These are phyloP conservation scores for Domatiomyces globalis DNA, from an alignment of 2,329 filamentous ascomycete genomes.

Conservation along the genomic window DNA sequence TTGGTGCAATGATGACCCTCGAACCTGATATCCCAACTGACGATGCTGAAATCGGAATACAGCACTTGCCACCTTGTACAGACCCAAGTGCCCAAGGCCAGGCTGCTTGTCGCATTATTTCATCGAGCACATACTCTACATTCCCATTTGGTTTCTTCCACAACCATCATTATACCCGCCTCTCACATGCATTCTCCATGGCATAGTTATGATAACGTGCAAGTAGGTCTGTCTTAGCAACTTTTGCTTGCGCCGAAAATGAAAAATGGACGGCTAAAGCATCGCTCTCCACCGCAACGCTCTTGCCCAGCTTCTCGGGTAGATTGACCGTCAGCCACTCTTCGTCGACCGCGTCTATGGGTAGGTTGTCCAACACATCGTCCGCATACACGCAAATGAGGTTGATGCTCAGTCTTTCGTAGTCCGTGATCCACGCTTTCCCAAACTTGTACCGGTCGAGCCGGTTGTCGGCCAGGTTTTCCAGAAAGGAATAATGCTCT, in stretches of 20 bases:
- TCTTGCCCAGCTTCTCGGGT: slow-evolving; percentile 26
- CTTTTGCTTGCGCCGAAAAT: slow-evolving; percentile 29
- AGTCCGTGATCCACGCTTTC: slow-evolving; percentile 35
- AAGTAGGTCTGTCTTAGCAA: slow-evolving; percentile 40
- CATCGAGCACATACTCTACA: too few relatives aligned
- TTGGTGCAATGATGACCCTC: too few relatives aligned
- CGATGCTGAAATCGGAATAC: too few relatives aligned
- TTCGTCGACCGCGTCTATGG: slow-evolving; percentile 31
- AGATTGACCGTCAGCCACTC: slow-evolving; percentile 29
- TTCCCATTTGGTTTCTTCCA: not conserved
- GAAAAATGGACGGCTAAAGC: slow-evolving; percentile 41
- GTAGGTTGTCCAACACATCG: slow-evolving; percentile 35
- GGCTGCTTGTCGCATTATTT: too few relatives aligned
- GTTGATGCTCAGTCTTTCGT: slow-evolving; percentile 38
- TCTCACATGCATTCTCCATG: slow-evolving; percentile 35
- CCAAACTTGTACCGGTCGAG: slow-evolving; percentile 31
- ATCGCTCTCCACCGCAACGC: slow-evolving; percentile 39
- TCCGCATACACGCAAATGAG: slow-evolving; percentile 40
- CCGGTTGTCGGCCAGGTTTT: slow-evolving; percentile 32
- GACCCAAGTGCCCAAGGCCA: too few relatives aligned
- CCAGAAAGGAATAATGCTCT: slow-evolving; percentile 34
- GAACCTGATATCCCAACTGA: too few relatives aligned
- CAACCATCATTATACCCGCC: not conserved
- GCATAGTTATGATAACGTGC: slow-evolving; percentile 41
- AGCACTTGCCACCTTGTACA: too few relatives aligned